Base-by-base conservation (phyloP, 768 basidiomycete species). In the Rhodotorula toruloides region DNA sequence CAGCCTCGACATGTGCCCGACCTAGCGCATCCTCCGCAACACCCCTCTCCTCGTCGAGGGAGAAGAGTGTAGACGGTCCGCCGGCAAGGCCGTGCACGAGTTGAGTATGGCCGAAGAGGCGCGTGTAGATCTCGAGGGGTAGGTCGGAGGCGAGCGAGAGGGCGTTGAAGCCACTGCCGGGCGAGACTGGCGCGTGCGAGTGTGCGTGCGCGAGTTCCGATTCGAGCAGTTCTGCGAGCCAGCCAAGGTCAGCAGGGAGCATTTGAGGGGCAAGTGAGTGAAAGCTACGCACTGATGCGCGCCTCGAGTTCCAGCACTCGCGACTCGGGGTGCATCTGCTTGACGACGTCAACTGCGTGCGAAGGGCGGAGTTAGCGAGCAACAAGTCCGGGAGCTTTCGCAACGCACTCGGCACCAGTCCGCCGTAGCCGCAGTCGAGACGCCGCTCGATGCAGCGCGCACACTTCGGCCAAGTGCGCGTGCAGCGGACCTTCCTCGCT, bases 401-500 rank as follows among this genome's bases (percentile, higher is more conserved):
- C 5, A 17, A 54, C 53, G 13, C 27, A 54, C 53, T 61, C 22
- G 65, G 65, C 21, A 66, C 27, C 6, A 66, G 48, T 44, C 57
- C 49, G 14, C 65, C 65, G 54, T 66, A 66, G 22, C 36, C 42
- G 48, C 65, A 66, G 0, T 50, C 47, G 39, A 66, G 34, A 5
- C n/a, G 1, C 22, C 61, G 60, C 25, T 44, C 40, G 21, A 16
- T 16, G 53, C 65, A 66, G 5, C 65, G 54, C 5, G 19, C 5
- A 34, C 65, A 66, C 5, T 12, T 19, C 0, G 65, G 65, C 65
- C 65, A 66, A 14, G 32, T 43, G 1, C 65, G 36, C 22, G 58
- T 50, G 48, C 65, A 66, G 31, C 65, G 65, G 13, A 66, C 65
- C n/a, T 66, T 66, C n/a, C n/a, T n/a, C n/a, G n/a, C n/a, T n/a